Evolutionary conservation across 345 rosid genomes (phyloP).

Genomic region (Draba incana): DNA sequence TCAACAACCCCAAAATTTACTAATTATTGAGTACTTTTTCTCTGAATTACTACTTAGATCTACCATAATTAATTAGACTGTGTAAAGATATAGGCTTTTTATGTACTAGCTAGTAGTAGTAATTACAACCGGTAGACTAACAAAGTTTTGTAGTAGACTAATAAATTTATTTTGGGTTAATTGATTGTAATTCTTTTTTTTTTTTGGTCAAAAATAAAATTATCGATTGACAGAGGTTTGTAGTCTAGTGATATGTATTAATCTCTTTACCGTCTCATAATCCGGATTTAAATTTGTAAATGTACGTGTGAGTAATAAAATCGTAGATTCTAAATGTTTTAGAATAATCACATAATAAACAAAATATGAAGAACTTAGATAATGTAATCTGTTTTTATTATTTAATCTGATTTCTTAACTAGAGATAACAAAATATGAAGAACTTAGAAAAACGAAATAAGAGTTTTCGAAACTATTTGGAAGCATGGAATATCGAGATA

Average conservation of each 20-base stretch:
- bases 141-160: not conserved
- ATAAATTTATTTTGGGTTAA: too few relatives aligned
- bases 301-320: too few relatives aligned
- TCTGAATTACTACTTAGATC: conserved; percentile 23
- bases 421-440: not conserved
- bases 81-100: not conserved
- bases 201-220: not conserved
- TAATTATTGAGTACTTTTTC: conserved; percentile 32
- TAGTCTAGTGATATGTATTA: too few relatives aligned
- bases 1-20: conserved; percentile 31
- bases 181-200: not conserved
- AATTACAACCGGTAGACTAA: not conserved
- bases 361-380: too few relatives aligned
- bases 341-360: not conserved
- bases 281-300: too few relatives aligned
- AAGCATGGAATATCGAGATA: not conserved
- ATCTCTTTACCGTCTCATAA: too few relatives aligned
- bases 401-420: not conserved
- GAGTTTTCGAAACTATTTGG: conserved; percentile 2
- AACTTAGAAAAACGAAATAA: not conserved
- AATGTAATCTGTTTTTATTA: not conserved
- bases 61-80: conserved; percentile 11
- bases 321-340: not conserved
- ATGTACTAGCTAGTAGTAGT: not conserved
- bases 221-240: too few relatives aligned